These are phyloP conservation scores for Tolypocladium amazonense DNA, from an alignment of 2,329 filamentous ascomycete species.

Conservation along the genomic window DNA sequence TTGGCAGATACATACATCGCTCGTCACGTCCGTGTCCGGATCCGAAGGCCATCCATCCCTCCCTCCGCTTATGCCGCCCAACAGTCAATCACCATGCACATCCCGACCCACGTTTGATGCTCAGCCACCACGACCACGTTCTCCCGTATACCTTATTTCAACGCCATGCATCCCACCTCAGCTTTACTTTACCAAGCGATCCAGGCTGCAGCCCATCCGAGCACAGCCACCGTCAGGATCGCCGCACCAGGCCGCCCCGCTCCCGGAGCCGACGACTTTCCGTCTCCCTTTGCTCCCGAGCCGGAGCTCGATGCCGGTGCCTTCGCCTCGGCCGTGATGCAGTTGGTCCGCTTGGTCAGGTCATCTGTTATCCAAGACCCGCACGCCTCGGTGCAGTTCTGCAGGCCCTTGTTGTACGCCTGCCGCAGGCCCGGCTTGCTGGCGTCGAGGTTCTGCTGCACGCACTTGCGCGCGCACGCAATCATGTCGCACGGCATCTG, in stretches of 20 bases:
- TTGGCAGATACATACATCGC: too few species aligned
- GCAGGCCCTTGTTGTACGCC: neutral
- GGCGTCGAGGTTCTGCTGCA: neutral
- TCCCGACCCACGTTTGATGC: neutral
- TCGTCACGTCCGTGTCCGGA: neutral
- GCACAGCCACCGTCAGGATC: neutral
- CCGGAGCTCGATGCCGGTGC: neutral
- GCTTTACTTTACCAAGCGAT: neutral
- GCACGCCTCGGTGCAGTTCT: neutral
- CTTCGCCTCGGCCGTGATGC: neutral
- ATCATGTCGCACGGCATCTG: neutral
- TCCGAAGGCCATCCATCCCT: neutral
- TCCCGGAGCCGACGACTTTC: neutral
- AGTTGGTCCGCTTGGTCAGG: neutral
- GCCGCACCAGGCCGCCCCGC: neutral
- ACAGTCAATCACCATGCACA: neutral
- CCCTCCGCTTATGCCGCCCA: too few species aligned
- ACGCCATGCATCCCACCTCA: neutral
- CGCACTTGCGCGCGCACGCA: neutral
- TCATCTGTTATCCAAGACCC: neutral
- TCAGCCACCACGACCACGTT: neutral
- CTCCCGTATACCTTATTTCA: constrained; percentile 1
- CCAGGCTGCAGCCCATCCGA: neutral
- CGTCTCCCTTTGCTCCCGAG: neutral
- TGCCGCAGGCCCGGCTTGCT: neutral